Conservation (phyloP, 768 basidiomycete species). For the Boletus tylopilopsis region DNA sequence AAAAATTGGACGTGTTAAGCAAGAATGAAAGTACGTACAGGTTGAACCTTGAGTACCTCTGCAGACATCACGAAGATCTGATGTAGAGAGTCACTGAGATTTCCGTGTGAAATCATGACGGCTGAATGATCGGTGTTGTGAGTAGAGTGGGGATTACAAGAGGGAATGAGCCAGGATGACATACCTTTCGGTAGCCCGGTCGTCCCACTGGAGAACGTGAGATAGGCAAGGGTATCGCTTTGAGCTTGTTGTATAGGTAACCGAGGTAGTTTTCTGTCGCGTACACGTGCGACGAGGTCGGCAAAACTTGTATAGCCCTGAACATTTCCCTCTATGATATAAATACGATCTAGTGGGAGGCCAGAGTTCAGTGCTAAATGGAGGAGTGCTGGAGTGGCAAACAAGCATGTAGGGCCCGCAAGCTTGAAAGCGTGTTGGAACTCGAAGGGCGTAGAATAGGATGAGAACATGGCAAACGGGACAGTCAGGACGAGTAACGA, state of each 20-base stretch:
- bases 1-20: background rate
- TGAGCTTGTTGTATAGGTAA: conserved; percentile 43
- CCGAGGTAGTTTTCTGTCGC: conserved; percentile 35
- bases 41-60: conserved; percentile 33
- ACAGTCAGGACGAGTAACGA: conserved; percentile 45
- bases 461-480: conserved; percentile 52
- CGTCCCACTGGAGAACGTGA: conserved; percentile 77
- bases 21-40: conserved; percentile 30
- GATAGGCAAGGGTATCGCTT: conserved; percentile 59
- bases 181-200: conserved; percentile 72
- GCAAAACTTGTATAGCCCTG: conserved; percentile 42
- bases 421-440: conserved; percentile 47
- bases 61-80: conserved; percentile 35
- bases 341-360: conserved; percentile 41
- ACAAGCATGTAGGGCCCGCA: conserved; percentile 48
- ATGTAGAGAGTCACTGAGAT: conserved; percentile 43
- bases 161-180: background rate
- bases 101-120: conserved; percentile 73
- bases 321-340: conserved; percentile 43
- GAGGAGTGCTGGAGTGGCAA: conserved; percentile 47
- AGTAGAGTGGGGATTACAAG: background rate
- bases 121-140: conserved; percentile 37
- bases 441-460: conserved; percentile 55
- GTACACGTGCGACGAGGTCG: conserved; percentile 41
- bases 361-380: conserved; percentile 37